Percentiles rank a stretch among this genome's conserved stretches.
These are phyloP conservation scores for Cyberlindnera euphorbiae DNA, from an alignment of 805 yeast species.

Conservation along the genomic window DNA sequence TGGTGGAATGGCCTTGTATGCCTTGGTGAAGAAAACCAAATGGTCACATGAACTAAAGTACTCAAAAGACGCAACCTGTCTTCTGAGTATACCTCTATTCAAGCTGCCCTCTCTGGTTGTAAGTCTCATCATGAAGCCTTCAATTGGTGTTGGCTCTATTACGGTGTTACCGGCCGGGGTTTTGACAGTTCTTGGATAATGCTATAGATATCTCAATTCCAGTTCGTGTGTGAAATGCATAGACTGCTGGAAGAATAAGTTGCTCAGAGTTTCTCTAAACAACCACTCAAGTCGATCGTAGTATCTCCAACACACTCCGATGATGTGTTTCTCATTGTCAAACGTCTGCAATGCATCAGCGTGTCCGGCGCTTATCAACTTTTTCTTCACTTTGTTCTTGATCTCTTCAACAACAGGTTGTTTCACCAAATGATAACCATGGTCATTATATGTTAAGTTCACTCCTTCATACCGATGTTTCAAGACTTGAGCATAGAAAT, in stretches of 20 bases:
- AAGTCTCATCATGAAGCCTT: constrained; percentile 69
- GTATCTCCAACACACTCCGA: constrained; percentile 57
- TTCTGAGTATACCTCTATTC: constrained; percentile 28
- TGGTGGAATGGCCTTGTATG: constrained; percentile 59
- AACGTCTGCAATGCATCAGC: constrained; percentile 22
- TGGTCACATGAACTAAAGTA: constrained; percentile 64
- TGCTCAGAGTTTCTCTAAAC: constrained; percentile 38
- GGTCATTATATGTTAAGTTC: constrained; percentile 1
- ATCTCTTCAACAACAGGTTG: constrained; percentile 34
- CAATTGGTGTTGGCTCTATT: constrained; percentile 68
- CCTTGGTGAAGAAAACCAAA: constrained; percentile 52
- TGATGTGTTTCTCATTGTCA: constrained; percentile 27
- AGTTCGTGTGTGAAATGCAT: constrained; percentile 44
- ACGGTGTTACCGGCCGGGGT: constrained; percentile 19
- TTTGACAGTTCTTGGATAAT: constrained; percentile 32
- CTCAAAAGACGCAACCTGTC: constrained; percentile 45
- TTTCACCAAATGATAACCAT: constrained; percentile 26
- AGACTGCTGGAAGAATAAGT: constrained; percentile 40
- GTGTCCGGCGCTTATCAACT: constrained; percentile 28
- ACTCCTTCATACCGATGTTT: background rate
- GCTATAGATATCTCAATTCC: constrained; percentile 52
- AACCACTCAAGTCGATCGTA: constrained; percentile 78
- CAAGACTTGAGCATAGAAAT: constrained; percentile 8
- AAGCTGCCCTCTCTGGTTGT: constrained; percentile 45
- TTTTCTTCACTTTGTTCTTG: constrained; percentile 31